These are phyloP conservation scores for Tympanopsis confertula DNA, from an alignment of 2,329 filamentous ascomycete species.

Conservation along the genomic window DNA sequence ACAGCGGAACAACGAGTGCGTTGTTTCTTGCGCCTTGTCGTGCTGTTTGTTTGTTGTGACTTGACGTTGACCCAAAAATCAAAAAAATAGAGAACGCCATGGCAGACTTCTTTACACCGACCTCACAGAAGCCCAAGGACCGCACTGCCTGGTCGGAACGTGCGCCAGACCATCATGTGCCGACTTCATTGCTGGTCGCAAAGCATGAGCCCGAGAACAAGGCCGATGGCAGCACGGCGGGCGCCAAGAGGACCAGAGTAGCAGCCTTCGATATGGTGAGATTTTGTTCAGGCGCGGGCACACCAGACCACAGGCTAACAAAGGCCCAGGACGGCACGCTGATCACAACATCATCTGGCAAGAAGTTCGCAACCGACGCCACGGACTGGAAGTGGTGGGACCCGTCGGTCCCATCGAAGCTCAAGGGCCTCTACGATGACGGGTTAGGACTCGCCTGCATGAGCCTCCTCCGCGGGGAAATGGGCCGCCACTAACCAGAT, in stretches of 20 bases:
- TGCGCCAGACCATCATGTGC: not conserved
- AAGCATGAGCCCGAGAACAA: not conserved
- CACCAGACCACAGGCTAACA: no score
- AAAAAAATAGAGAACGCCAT: not conserved
- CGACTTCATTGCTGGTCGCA: not conserved
- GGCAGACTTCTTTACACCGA: not conserved
- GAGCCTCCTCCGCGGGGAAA: not conserved
- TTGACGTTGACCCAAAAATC: no score
- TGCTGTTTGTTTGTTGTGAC: no score
- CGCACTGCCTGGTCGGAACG: not conserved
- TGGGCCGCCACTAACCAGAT: not conserved
- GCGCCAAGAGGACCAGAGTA: not conserved
- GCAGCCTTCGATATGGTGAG: not conserved
- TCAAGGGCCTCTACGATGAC: not conserved
- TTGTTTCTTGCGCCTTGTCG: no score
- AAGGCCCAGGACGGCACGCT: not conserved
- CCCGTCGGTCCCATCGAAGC: not conserved
- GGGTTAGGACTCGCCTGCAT: not conserved
- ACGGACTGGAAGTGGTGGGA: not conserved
- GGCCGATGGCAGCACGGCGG: not conserved
- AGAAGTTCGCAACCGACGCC: not conserved
- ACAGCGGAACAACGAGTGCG: not conserved
- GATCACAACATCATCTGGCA: not conserved
- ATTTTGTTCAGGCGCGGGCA: no score
- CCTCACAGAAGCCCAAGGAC: not conserved